phyloP scores from a whole-genome alignment of 2,329 filamentous ascomycete species.

The Colletotrichum sp. region DNA sequence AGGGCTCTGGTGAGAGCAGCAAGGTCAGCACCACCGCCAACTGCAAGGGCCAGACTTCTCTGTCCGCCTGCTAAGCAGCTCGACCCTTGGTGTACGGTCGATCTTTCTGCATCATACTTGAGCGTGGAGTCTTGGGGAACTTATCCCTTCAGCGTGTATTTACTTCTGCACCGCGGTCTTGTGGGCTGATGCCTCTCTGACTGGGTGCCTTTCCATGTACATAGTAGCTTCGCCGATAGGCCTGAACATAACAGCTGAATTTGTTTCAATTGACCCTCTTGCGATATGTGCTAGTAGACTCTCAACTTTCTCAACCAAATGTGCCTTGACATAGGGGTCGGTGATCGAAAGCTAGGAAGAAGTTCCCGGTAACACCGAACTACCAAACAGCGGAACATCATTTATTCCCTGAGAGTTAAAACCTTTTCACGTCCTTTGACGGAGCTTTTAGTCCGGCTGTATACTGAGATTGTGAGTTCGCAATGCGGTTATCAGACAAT shows the following conservation, averaged over 20 bases:
- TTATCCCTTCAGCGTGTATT: neutral
- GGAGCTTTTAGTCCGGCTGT: neutral
- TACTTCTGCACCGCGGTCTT: neutral
- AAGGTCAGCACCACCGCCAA: constrained; percentile 22
- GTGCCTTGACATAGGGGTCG: neutral
- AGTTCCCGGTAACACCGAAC: rapidly evolving
- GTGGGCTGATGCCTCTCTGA: neutral
- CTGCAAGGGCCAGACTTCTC: constrained; percentile 20
- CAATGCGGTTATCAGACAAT: neutral
- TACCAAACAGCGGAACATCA: neutral
- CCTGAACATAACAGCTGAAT: neutral
- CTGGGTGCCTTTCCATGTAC: constrained; percentile 4
- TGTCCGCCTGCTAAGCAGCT: constrained; percentile 10
- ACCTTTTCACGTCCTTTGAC: neutral
- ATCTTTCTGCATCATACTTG: neutral
- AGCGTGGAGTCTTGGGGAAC: neutral
- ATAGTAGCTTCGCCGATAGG: constrained; percentile 5
- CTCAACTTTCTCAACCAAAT: neutral
- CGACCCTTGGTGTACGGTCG: rapidly evolving
- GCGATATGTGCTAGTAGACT: neutral
- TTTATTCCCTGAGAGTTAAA: neutral
- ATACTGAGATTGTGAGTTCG: neutral
- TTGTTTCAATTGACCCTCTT: too few species aligned
- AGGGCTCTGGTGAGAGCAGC: constrained; percentile 11
- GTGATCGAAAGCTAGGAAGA: neutral